Evolutionary conservation across 306 rosid genomes (phyloP), one percentile per base, ranked within the genome.

Genomic region (Ormosia emarginata): DNA sequence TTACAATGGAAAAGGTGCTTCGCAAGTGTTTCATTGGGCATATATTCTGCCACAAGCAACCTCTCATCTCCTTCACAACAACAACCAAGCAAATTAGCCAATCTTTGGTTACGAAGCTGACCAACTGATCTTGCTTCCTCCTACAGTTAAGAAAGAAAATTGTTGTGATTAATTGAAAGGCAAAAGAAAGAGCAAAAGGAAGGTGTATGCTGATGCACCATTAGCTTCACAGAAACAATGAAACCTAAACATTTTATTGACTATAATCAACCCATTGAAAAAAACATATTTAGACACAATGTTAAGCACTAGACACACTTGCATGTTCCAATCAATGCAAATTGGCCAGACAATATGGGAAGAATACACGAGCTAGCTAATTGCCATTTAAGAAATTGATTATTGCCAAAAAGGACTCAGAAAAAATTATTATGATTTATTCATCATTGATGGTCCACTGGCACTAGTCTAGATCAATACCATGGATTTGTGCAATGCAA

Each of bases 11-110:
- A 93, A 63, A 93, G 94, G 75, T 91, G 97, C 6, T 88, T 90
- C 57, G 94, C 96, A 59, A 91, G 96, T 83, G 97, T 93, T 88
- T 91, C 96, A 70, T 84, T 90, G 30, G 94, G 94, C 94, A 93
- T 90, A 72, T 86, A 91, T 86, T 93, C 97, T 4, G 92, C 93
- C 43, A 93, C 93, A 59, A 93, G 96, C 87, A 93, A 87, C 86
- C 97, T 89, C 82, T 93, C 97, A 12, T 93, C 95, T 71, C 81
- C 87, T 91, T 93, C 91, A 50, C 88, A 88, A 71, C 94, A 91
- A 74, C 90, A 91, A 43, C 97, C 95, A 62, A 93, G 94, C 79
- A 93, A 87, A 85, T 93, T 91, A 17, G 88, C 86, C 84, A 91
- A 78, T 71, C 96, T 87, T 55, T 87, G 90, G 89, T 90, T 91